Conservation (phyloP, 2,329 filamentous ascomycete genomes). For the Aspergillus sp. region DNA sequence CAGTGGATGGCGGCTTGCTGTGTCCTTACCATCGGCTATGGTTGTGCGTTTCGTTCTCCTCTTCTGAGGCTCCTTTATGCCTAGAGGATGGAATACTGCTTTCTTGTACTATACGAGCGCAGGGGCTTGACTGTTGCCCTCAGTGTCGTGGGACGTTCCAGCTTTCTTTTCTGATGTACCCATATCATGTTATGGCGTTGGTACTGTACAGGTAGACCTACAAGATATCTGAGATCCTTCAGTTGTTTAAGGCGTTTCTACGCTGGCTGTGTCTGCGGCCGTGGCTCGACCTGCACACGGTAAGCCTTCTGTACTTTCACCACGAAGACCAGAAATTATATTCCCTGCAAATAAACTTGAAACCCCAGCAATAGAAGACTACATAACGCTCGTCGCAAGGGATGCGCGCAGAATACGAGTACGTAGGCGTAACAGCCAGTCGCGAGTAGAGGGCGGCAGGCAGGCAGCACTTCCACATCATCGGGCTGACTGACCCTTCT, state of each 20-base stretch:
- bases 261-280: neutral
- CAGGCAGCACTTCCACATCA: neutral
- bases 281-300: slow-evolving; percentile 1
- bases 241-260: neutral
- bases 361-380: too few relatives aligned
- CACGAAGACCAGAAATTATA: too few relatives aligned
- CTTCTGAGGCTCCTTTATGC: neutral
- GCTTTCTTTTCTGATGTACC: slow-evolving; percentile 1
- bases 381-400: too few relatives aligned
- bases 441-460: too few relatives aligned
- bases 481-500: neutral
- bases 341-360: too few relatives aligned
- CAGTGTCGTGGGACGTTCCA: neutral
- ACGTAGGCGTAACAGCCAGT: too few relatives aligned
- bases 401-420: too few relatives aligned
- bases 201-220: slow-evolving; percentile 7
- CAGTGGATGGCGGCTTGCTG: slow-evolving; percentile 1
- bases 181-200: slow-evolving; percentile 11
- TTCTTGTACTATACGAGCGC: slow-evolving; percentile 10
- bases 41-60: neutral
- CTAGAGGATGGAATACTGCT: slow-evolving; percentile 3
- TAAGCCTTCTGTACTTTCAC: slow-evolving; percentile 1
- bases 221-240: neutral
- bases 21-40: neutral
- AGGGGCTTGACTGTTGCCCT: slow-evolving; percentile 1